A percentile compares a stretch with the other conserved stretches of the same genome.
Conservation (phyloP, 169 alveolate species). For the Plasmodium yoelii region DNA sequence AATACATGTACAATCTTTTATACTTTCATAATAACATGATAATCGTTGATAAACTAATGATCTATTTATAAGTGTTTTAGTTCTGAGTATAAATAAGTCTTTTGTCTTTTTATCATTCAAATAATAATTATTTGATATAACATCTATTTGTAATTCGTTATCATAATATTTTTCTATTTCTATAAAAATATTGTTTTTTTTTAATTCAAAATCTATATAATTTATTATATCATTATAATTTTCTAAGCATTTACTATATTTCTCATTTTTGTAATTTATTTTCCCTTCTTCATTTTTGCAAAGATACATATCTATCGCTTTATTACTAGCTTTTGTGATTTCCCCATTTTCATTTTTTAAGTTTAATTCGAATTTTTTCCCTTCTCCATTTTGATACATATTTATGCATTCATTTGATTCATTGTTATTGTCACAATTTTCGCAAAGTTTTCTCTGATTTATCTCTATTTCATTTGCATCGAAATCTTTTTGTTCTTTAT, state of each 20-base stretch:
- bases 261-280: constrained; percentile 45
- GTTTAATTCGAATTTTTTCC: neutral
- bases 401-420: neutral
- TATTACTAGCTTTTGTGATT: neutral
- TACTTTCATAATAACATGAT: constrained; percentile 50
- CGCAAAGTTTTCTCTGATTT: neutral
- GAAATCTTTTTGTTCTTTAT: neutral
- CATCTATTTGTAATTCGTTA: constrained; percentile 58
- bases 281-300: constrained; percentile 69
- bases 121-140: constrained; percentile 31
- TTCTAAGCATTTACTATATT: constrained; percentile 69
- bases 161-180: constrained; percentile 68
- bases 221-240: constrained; percentile 67
- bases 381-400: neutral
- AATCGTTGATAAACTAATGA: constrained; percentile 59
- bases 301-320: constrained; percentile 45
- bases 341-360: constrained; percentile 5
- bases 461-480: neutral
- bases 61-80: constrained; percentile 71
- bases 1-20: constrained; percentile 60
- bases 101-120: constrained; percentile 38
- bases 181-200: constrained; percentile 56
- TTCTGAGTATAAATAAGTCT: constrained; percentile 61
- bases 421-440: neutral
- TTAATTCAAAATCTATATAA: constrained; percentile 75